A percentile compares a stretch with the other conserved stretches of the same genome.
Conservation (phyloP, 768 basidiomycete species). For the Punctularia strigosozonata region DNA sequence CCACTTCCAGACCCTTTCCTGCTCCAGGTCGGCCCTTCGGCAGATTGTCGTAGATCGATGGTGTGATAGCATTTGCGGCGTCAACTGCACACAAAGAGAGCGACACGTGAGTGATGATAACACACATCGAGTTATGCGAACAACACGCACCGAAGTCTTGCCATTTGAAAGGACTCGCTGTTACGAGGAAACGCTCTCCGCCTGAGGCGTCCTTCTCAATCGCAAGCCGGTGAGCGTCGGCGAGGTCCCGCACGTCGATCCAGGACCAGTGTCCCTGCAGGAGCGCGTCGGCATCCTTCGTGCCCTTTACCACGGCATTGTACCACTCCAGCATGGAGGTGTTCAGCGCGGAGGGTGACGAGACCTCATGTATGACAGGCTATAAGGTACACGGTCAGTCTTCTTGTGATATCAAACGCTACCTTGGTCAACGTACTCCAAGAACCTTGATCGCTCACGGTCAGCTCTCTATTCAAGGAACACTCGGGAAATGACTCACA, state of each 20-base stretch:
- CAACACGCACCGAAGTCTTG: slow-evolving; percentile 11
- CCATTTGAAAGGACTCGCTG: slow-evolving; percentile 9
- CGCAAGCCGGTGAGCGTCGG: slow-evolving; percentile 17
- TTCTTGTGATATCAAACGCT: not conserved
- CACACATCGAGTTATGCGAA: not conserved
- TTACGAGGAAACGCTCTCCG: slow-evolving; percentile 26
- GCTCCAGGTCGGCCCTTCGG: slow-evolving; percentile 6
- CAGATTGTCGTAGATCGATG: slow-evolving; percentile 4
- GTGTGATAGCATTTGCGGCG: not conserved
- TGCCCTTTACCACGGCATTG: slow-evolving; percentile 15
- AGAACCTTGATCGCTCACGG: not conserved
- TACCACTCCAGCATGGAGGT: slow-evolving; percentile 25
- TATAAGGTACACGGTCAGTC: too few relatives aligned
- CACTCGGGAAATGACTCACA: slow-evolving; percentile 11
- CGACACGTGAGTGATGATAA: not conserved
- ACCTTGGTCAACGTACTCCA: too few relatives aligned
- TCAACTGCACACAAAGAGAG: slow-evolving; percentile 4
- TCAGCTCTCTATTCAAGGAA: not conserved
- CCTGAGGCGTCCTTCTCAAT: slow-evolving; percentile 20
- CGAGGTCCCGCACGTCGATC: slow-evolving; percentile 27
- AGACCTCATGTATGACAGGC: slow-evolving; percentile 32
- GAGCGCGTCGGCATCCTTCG: not conserved
- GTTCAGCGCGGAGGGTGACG: slow-evolving; percentile 23
- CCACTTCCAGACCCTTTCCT: slow-evolving; percentile 10
- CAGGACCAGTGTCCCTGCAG: slow-evolving; percentile 7